Percentiles rank a stretch among this genome's conserved stretches.
These are phyloP conservation scores for Puccinellia tenuiflora DNA, from an alignment of 176 grass and related monocot genomes.

Conservation along the genomic window DNA sequence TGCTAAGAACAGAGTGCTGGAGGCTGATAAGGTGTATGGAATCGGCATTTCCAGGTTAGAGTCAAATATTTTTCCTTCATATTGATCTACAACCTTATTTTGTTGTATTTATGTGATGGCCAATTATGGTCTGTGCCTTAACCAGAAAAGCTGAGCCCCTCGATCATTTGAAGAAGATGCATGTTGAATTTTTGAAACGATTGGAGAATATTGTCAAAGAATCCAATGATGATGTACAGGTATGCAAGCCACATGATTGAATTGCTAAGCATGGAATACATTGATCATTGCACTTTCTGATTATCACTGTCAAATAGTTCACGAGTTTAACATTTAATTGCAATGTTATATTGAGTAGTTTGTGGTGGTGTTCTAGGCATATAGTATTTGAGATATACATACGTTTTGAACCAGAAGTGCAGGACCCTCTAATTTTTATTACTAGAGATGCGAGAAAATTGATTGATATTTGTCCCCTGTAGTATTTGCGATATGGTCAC, in stretches of 20 bases:
- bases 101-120: conserved; percentile 9
- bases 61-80: not conserved
- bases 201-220: conserved; percentile 34
- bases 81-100: not conserved
- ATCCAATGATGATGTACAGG: conserved; percentile 46
- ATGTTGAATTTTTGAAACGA: conserved; percentile 42
- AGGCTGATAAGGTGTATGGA: conserved; percentile 56
- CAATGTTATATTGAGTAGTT: not conserved
- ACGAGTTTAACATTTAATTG: not conserved
- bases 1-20: conserved; percentile 38
- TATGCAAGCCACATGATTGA: conserved; percentile 16
- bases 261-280: not conserved
- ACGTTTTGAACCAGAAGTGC: not conserved
- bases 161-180: conserved; percentile 58
- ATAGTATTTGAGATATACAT: not conserved
- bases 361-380: not conserved
- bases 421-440: not conserved
- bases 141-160: conserved; percentile 79
- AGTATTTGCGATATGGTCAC: not conserved
- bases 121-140: not conserved
- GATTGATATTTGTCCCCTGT: not conserved
- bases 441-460: not conserved
- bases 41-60: conserved; percentile 68
- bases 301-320: conserved; percentile 1
- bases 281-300: not conserved